Conservation (phyloP, 2,329 filamentous ascomycete genomes). For the Rhynchosporium graminicola region DNA sequence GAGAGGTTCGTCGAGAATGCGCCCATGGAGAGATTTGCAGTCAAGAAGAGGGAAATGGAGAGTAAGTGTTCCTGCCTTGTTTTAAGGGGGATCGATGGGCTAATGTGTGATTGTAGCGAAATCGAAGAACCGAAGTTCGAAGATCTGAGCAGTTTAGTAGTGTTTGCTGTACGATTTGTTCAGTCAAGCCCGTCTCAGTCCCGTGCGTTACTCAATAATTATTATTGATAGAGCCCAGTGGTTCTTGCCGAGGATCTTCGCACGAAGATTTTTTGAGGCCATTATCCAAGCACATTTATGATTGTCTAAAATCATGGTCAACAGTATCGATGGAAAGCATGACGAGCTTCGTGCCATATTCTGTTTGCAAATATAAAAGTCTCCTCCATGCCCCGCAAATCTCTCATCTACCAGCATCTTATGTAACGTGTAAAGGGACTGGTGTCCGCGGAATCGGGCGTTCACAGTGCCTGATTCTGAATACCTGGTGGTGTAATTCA, state of each 20-base stretch:
- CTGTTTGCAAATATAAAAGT: too few species aligned
- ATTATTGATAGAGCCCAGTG: neutral
- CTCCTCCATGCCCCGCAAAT: too few species aligned
- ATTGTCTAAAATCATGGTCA: too few species aligned
- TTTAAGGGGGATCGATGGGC: neutral
- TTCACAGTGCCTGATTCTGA: constrained; percentile 23
- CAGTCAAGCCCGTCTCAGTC: neutral
- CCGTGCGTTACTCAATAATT: neutral
- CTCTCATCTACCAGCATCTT: too few species aligned
- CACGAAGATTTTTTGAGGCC: too few species aligned
- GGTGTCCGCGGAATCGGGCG: constrained; percentile 25
- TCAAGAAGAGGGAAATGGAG: constrained; percentile 43
- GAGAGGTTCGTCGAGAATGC: constrained; percentile 52
- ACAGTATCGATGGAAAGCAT: constrained; percentile 21
- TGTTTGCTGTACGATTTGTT: neutral
- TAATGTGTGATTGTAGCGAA: constrained; percentile 24
- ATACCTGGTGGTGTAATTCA: neutral
- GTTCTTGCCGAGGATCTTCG: neutral
- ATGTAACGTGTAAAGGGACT: constrained; percentile 32
- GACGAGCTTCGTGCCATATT: too few species aligned
- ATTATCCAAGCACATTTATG: too few species aligned
- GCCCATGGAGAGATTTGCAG: constrained; percentile 47
- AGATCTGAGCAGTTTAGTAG: constrained; percentile 22
- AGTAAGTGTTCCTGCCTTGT: constrained; percentile 23
- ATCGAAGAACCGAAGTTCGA: constrained; percentile 30